phyloP scores from a whole-genome alignment of 2,329 filamentous ascomycete species.

The Fusarium cicatricum region DNA sequence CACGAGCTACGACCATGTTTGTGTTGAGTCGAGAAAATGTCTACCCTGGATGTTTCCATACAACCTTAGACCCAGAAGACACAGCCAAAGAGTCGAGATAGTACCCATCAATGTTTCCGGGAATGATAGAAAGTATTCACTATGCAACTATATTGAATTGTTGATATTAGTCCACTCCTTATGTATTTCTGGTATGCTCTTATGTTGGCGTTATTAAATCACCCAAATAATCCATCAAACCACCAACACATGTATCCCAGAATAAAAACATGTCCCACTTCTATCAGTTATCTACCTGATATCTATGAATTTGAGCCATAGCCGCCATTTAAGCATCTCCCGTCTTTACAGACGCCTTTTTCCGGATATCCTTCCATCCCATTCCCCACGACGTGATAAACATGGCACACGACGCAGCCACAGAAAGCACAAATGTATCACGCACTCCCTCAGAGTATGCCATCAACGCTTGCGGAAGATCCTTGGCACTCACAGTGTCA shows the following conservation, averaged over 20 bases:
- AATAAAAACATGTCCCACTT: not conserved
- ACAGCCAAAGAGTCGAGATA: not conserved
- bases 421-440: constrained; percentile 43
- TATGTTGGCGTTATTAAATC: no score
- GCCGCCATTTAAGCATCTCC: constrained; percentile 13
- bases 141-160: no score
- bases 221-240: no score
- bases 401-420: constrained; percentile 41
- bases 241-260: no score
- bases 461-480: constrained; percentile 48
- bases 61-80: not conserved
- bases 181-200: no score
- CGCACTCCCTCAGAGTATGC: constrained; percentile 52
- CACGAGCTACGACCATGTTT: constrained; percentile 8
- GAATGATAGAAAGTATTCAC: no score
- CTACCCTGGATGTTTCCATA: constrained; percentile 14
- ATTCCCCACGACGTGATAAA: constrained; percentile 53
- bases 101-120: no score
- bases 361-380: constrained; percentile 56
- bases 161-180: no score
- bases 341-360: constrained; percentile 37
- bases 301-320: no score
- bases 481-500: constrained; percentile 39
- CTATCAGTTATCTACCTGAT: not conserved
- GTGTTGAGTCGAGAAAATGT: not conserved